Evolutionary conservation across 2,329 filamentous ascomycete genomes (phyloP).

Genomic region (Scopulariopsis brevicaulis): DNA sequence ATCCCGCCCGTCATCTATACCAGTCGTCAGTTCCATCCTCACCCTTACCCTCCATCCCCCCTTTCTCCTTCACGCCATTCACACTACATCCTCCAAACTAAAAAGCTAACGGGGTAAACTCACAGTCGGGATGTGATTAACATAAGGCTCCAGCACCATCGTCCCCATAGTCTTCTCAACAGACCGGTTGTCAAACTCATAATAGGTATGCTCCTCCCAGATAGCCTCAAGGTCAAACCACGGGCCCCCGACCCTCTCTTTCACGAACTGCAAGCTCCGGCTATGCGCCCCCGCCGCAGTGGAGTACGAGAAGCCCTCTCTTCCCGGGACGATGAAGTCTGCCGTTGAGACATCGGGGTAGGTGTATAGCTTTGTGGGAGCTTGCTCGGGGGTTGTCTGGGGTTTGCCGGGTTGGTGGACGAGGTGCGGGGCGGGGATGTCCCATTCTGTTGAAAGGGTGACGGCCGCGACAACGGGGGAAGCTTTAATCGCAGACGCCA

Average conservation of each 20-base stretch:
- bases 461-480: constrained; percentile 13
- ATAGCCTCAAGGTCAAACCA: constrained; percentile 65
- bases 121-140: constrained; percentile 64
- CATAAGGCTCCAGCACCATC: constrained; percentile 70
- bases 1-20: constrained; percentile 52
- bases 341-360: not conserved
- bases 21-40: not conserved
- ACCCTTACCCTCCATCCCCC: not conserved
- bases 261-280: constrained; percentile 53
- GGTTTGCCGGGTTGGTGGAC: not conserved
- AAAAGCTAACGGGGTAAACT: constrained; percentile 12
- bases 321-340: constrained; percentile 1
- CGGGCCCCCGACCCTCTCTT: constrained; percentile 49
- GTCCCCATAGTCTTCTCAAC: constrained; percentile 69
- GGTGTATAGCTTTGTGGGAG: not conserved
- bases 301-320: constrained; percentile 33
- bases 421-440: constrained; percentile 1
- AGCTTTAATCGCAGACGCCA: not conserved
- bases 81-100: not conserved
- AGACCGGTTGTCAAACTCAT: constrained; percentile 57
- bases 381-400: not conserved
- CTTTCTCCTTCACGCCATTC: not conserved
- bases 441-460: constrained; percentile 12
- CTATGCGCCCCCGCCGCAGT: constrained; percentile 54
- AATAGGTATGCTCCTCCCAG: constrained; percentile 68